A percentile compares a stretch with the other conserved stretches of the same genome.
Evolutionary conservation across 805 yeast genomes (phyloP).

Genomic region (Metschnikowia picachoensis): DNA sequence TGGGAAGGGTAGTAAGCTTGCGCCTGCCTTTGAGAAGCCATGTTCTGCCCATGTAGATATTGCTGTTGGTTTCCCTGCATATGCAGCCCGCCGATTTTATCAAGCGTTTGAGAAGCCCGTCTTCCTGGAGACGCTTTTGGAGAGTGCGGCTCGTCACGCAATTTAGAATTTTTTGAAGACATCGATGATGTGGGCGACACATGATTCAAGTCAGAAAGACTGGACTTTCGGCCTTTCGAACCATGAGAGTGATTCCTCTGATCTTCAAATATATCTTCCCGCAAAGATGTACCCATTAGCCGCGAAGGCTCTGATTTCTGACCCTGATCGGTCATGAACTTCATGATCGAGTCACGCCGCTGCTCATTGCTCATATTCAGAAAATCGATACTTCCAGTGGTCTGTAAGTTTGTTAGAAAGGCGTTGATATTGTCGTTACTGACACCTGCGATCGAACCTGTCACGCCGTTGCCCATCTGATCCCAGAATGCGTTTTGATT

Average conservation of each 20-base stretch:
- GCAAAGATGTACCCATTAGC: conserved; percentile 21
- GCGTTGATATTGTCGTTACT: conserved; percentile 31
- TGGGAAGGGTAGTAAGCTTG: conserved; percentile 2
- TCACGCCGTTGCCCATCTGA: conserved; percentile 19
- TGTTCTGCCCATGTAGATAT: background rate
- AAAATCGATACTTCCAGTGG: conserved; percentile 37
- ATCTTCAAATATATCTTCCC: conserved; percentile 39
- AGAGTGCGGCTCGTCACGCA: conserved; percentile 35
- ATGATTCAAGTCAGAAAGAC: conserved; percentile 14
- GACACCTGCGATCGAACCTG: conserved; percentile 28
- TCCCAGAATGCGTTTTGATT: conserved; percentile 25
- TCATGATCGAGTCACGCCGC: conserved; percentile 38
- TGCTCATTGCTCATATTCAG: conserved; percentile 38
- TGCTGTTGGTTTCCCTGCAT: conserved; percentile 1
- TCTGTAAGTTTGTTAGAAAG: conserved; percentile 30
- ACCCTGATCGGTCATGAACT: conserved; percentile 34
- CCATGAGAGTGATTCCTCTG: conserved; percentile 1
- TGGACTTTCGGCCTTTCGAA: conserved; percentile 1
- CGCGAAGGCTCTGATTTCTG: conserved; percentile 9
- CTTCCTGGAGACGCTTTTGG: conserved; percentile 36
- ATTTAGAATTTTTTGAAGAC: conserved; percentile 31
- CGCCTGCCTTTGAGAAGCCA: conserved; percentile 5
- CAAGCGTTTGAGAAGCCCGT: background rate
- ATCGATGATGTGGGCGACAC: conserved; percentile 36
- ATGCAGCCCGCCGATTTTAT: background rate